Evolutionary conservation across 208 protist genomes (phyloP).

Genomic region (Trypanosoma melophagium): DNA sequence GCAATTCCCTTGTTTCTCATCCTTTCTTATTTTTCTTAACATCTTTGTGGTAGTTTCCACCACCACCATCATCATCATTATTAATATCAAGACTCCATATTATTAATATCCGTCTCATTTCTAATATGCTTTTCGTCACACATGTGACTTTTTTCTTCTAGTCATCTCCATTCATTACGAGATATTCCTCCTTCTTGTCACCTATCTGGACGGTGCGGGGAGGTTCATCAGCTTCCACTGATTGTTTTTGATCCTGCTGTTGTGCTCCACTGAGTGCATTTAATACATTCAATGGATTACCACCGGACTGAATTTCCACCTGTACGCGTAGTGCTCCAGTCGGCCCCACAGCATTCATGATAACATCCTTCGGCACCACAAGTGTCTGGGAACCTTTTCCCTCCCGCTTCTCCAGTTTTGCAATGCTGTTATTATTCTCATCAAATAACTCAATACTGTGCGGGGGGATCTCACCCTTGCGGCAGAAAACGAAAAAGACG

Average conservation of each 20-base stretch:
- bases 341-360: conserved; percentile 38
- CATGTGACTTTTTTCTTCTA: not conserved
- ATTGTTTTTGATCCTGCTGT: not conserved
- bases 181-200: conserved; percentile 55
- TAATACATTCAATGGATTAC: conserved; percentile 68
- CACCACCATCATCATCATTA: not conserved
- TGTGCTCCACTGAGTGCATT: conserved; percentile 27
- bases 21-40: too few species aligned
- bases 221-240: not conserved
- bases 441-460: conserved; percentile 76
- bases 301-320: conserved; percentile 38
- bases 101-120: not conserved
- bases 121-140: too few species aligned
- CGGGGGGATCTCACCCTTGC: conserved; percentile 56
- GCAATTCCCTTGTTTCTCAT: too few species aligned
- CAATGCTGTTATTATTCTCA: conserved; percentile 35
- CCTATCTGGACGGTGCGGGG: conserved; percentile 33
- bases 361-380: conserved; percentile 37
- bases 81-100: too few species aligned
- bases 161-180: conserved; percentile 40
- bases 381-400: conserved; percentile 45
- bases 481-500: conserved; percentile 78
- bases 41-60: not conserved
- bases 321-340: conserved; percentile 45
- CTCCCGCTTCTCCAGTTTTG: conserved; percentile 37